Base-by-base conservation (phyloP, 768 basidiomycete genomes). In the Exidia glandulosa region DNA sequence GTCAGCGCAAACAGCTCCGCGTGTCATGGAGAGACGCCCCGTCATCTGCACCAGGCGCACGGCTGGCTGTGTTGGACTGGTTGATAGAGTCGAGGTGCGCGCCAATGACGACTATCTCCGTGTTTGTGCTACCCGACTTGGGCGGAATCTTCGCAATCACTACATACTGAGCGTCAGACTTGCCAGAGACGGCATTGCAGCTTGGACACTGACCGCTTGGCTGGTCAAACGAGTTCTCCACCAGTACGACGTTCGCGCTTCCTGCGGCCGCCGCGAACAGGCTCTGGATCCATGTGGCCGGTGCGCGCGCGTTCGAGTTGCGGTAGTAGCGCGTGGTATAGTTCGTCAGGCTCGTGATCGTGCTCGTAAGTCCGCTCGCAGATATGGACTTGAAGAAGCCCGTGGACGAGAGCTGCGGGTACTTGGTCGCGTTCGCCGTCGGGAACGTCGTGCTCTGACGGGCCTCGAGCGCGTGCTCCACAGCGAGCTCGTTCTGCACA, bases 151-250 rank as follows among this genome's bases (percentile, higher is more conserved):
- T n/a, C 25, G 59, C 31, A 34, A 60, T 55, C 13, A 60, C 59
- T 48, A 27, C 47, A 6, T 23, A n/a, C 19, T 9, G 9, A 9
- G 23, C 6, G 9, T n/a, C n/a, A 48, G n/a, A 48, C 23, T 9
- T 9, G n/a, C 25, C 7, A 23, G n/a, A 16, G n/a, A 48, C 19
- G 47, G 25, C 23, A 48, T 6, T 27, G n/a, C 23, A 27, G 23
- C 47, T 6, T 9, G 14, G 47, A 9, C 19, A 48, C 47, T 5
- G 9, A 48, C 47, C 47, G 50, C 55, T 60, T 5, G 59, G 59
- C 32, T 60, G 59, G 27, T 60, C 37, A 30, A 60, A 60, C 48
- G 47, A 37, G 27, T 60, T 60, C 41, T 60, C 59, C 10, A 60
- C 50, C 13, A 60, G 59, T 6, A 52, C 52, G 30, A 45, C 59